These are phyloP conservation scores for Kazachstania sp. DNA, from an alignment of 1,139 yeast genomes.

Conservation along the genomic window DNA sequence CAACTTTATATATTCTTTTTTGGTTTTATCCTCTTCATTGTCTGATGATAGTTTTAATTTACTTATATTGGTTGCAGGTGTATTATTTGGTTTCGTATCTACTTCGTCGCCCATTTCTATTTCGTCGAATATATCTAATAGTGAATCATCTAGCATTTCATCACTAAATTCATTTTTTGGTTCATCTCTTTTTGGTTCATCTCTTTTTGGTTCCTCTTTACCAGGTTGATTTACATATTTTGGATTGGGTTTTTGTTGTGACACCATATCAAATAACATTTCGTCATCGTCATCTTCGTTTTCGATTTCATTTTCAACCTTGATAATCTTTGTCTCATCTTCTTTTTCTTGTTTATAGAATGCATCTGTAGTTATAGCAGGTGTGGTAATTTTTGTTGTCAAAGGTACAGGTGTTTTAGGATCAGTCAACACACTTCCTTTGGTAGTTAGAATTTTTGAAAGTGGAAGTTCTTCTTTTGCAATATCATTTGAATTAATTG, in stretches of 20 bases:
- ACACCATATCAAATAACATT: not conserved
- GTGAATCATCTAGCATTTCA: constrained; percentile 13
- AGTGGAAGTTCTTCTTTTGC: too few relatives aligned
- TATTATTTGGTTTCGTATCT: not conserved
- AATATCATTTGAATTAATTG: not conserved
- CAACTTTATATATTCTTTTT: not conserved
- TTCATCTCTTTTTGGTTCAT: not conserved
- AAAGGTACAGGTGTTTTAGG: too few relatives aligned
- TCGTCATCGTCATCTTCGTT: constrained; percentile 3
- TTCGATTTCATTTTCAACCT: constrained; percentile 4
- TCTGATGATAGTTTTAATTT: not conserved
- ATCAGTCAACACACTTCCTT: too few relatives aligned
- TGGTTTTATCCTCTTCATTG: not conserved
- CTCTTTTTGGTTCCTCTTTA: not conserved
- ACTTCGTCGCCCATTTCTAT: not conserved
- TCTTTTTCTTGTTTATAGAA: not conserved
- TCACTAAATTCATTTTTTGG: constrained; percentile 1
- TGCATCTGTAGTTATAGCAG: not conserved
- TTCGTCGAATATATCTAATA: constrained; percentile 8
- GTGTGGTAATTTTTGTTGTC: not conserved
- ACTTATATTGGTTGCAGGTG: not conserved
- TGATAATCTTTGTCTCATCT: not conserved
- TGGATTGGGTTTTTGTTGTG: not conserved
- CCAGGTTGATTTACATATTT: too few relatives aligned
- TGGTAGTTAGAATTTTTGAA: too few relatives aligned